Evolutionary conservation across 305 asterid genomes (phyloP), one percentile per base, ranked within the genome.

Genomic region (Fraxinus latifolia): DNA sequence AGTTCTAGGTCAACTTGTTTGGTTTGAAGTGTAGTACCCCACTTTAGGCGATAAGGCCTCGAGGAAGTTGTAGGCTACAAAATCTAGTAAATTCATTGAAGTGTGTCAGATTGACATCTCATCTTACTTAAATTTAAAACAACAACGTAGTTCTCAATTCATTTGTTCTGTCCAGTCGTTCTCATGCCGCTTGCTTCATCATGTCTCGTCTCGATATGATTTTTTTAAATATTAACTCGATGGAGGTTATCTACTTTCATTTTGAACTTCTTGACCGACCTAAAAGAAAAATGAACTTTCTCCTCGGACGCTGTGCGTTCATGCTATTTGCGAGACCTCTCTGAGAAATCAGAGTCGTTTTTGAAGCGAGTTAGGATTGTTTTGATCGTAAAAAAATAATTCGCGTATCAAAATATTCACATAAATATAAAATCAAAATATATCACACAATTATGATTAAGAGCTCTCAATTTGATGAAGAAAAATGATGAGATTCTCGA

Each of bases 391-490:
- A 15, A 50, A 50, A 15, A 50, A 50, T 4, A 50, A 50, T 15
- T 2, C 60, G 5, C 7, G 0, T 15, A 1, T 53, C 23, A 1
- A 53, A 55, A 55, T 55, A 55, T 17, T 55, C 27, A 1, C 6
- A 17, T 5, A 55, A 17, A 17, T 17, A 17, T n/a, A 53, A 15
- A 58, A 19, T 21, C 4, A 74, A 50, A 19, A 23, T 44, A 50
- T 25, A 83, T 65, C 81, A 58, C 53, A 36, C 77, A 29, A 73
- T 50, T 87, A 83, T 80, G 65, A 77, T 77, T 53, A 70, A 78
- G 85, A 85, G 86, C 89, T 87, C 88, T 82, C 85, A 86, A 87
- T 80, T 92, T 87, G 84, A 84, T 70, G 84, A 84, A 80, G 37
- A 79, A 15, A 70, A 80, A 70, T 84, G 85, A 86, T 82, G 84